A percentile compares a stretch with the other conserved stretches of the same genome.
phyloP scores from a whole-genome alignment of 2,329 filamentous ascomycete genomes.

The Ophiostoma pallidulum region DNA sequence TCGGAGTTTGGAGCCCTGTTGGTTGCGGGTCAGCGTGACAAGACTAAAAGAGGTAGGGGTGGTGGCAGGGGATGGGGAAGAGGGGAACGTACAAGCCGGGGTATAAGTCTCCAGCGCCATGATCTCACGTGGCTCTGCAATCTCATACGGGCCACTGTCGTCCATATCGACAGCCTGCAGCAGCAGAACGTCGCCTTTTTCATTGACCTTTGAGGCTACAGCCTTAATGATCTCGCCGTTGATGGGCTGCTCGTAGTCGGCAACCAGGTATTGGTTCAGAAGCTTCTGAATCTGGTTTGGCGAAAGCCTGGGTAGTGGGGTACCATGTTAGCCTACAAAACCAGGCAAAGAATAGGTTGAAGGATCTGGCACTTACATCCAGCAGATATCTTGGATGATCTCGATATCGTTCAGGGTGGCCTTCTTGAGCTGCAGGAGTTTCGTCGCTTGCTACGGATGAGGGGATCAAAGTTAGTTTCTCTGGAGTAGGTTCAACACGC shows the following conservation, averaged over 20 bases:
- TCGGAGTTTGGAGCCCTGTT: constrained; percentile 95
- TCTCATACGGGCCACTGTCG: constrained; percentile 95
- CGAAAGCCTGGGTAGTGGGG: constrained; percentile 56
- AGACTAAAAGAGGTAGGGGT: too few species aligned
- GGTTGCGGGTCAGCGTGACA: too few species aligned
- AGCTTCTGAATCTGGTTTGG: constrained; percentile 99
- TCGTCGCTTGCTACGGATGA: constrained; percentile 81
- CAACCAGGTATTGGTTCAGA: constrained; percentile 95
- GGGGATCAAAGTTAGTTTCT: constrained; percentile 20
- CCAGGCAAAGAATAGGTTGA: too few species aligned
- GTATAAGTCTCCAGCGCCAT: constrained; percentile 97
- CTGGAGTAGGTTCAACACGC: background rate
- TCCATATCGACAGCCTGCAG: constrained; percentile 97
- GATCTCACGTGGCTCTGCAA: constrained; percentile 91
- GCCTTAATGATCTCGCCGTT: constrained; percentile 99
- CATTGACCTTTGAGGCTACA: constrained; percentile 89
- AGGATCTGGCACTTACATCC: constrained; percentile 66
- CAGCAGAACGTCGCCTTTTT: constrained; percentile 94
- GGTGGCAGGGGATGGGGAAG: too few species aligned
- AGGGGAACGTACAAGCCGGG: constrained; percentile 68
- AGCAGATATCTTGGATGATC: constrained; percentile 99
- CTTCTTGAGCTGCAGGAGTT: constrained; percentile 96
- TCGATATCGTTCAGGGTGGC: constrained; percentile 98
- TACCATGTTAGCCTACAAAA: background rate
- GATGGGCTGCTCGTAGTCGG: constrained; percentile 98